These are phyloP conservation scores for Acrodontium crateriforme DNA, from an alignment of 2,329 filamentous ascomycete genomes.

Conservation along the genomic window DNA sequence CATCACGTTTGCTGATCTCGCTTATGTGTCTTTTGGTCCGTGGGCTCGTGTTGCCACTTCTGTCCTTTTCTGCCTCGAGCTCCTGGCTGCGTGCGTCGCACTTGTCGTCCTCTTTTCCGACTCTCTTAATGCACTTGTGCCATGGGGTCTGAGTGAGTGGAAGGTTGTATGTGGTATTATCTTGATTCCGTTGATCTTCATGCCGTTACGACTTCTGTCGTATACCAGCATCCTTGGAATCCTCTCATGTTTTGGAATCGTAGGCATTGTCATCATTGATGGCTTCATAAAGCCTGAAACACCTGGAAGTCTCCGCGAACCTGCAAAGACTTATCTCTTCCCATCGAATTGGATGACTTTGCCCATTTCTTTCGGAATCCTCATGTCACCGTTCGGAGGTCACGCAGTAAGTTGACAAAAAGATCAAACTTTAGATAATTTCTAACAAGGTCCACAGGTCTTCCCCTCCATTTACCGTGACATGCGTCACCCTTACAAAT, in stretches of 20 bases:
- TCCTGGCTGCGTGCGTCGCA: slow-evolving; percentile 78
- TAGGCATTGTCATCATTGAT: slow-evolving; percentile 69
- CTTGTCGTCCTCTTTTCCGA: slow-evolving; percentile 92
- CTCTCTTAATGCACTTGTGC: slow-evolving; percentile 66
- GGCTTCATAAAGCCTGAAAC: slow-evolving; percentile 67
- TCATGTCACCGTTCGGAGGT: slow-evolving; percentile 71
- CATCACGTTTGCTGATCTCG: slow-evolving; percentile 88
- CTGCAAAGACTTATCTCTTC: slow-evolving; percentile 66
- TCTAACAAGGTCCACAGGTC: no score
- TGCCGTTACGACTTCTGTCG: slow-evolving; percentile 70
- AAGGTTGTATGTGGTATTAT: slow-evolving; percentile 71
- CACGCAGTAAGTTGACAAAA: no score
- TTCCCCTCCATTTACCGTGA: slow-evolving; percentile 38
- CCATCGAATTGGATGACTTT: slow-evolving; percentile 77
- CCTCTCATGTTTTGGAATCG: slow-evolving; percentile 74
- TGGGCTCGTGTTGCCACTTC: slow-evolving; percentile 71
- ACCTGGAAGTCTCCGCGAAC: slow-evolving; percentile 72
- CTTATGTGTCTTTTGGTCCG: slow-evolving; percentile 77
- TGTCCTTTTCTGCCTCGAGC: slow-evolving; percentile 73
- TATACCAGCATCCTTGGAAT: slow-evolving; percentile 92
- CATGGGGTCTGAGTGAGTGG: slow-evolving; percentile 58
- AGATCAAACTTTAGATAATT: no score
- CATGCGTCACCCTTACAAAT: slow-evolving; percentile 74
- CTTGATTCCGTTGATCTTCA: slow-evolving; percentile 68
- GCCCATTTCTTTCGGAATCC: slow-evolving; percentile 74